Evolutionary conservation across 2,329 filamentous ascomycete genomes (phyloP), one percentile per base, ranked within the genome.

Genomic region (Aspergillus persii): DNA sequence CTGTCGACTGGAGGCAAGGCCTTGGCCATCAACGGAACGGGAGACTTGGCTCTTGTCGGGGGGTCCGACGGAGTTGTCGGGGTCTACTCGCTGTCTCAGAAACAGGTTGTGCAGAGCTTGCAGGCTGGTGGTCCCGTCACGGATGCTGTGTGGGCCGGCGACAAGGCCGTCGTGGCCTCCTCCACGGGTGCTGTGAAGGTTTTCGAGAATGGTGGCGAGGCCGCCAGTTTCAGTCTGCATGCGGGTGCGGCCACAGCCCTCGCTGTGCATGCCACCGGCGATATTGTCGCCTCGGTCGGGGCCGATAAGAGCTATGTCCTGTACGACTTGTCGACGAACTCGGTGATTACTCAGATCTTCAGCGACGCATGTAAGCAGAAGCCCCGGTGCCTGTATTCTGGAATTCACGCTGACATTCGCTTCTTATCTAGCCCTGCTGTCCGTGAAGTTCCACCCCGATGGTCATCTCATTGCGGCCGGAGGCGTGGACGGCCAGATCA

Each of bases 401-500:
- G 36, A 41, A 4, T n/a, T 41, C 36, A 41, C 7, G 36, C 36
- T 41, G 36, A 41, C 36, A 18, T 53, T 62, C 26, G 69, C 77
- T 69, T 55, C 9, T 55, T 30, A 27, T 44, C 9, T 71, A 90
- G 91, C 88, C 61, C 80, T 96, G 50, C 90, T 89, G 1, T 85
- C 88, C 53, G 90, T 88, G 63, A 86, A 89, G 36, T 98, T 99
- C 83, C 95, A 99, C 74, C 95, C 96, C 6, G 95, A 99, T 71
- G 95, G 95, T n/a, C 91, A 97, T 72, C 83, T 99, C 5, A 86
- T 98, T 68, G 94, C 92, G 44, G 90, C 89, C 2, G 95, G 94
- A 63, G 90, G 89, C n/a, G 80, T 80, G 8, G 83, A 89, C 52
- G 92, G 92, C 49, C 87, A 92, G 59, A 89, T 99, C 74, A 91